phyloP scores from a whole-genome alignment of 2,329 filamentous ascomycete species.

The Xylariaceae sp. region DNA sequence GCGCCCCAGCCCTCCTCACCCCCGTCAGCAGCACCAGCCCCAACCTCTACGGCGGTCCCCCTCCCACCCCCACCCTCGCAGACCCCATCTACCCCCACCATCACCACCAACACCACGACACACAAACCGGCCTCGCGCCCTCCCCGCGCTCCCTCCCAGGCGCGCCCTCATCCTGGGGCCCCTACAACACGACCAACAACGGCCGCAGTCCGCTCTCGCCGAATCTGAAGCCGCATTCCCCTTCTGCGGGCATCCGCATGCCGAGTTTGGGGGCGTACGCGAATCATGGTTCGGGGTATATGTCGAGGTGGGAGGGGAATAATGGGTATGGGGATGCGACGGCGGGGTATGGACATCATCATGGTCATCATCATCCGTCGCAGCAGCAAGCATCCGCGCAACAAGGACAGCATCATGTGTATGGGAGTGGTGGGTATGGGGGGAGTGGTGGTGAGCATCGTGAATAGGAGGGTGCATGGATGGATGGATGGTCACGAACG shows the following conservation, averaged over 20 bases:
- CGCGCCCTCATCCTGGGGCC: conserved; percentile 44
- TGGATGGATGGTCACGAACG: neutral
- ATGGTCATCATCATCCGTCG: no score
- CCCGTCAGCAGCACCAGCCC: conserved; percentile 33
- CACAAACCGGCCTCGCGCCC: conserved; percentile 41
- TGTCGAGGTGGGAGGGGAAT: conserved; percentile 31
- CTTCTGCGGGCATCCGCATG: conserved; percentile 32
- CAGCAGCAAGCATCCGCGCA: conserved; percentile 26
- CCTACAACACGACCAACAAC: conserved; percentile 33
- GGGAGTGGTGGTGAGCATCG: conserved; percentile 39
- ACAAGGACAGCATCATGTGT: conserved; percentile 34
- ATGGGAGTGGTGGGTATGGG: conserved; percentile 39
- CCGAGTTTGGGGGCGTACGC: conserved; percentile 36
- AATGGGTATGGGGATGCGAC: conserved; percentile 29
- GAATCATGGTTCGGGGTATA: conserved; percentile 31
- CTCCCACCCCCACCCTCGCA: conserved; percentile 36
- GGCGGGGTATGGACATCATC: neutral
- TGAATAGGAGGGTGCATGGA: conserved; percentile 27
- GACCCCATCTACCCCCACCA: conserved; percentile 35
- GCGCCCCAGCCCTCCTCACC: conserved; percentile 28
- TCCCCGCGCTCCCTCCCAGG: conserved; percentile 50
- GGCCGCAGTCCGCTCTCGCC: conserved; percentile 42
- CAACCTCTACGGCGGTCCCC: conserved; percentile 28
- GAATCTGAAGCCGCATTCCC: conserved; percentile 35
- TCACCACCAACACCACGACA: conserved; percentile 33